Conservation (phyloP, 225 moss, liverwort and hornwort genomes). For the Anthoceros angustus region DNA sequence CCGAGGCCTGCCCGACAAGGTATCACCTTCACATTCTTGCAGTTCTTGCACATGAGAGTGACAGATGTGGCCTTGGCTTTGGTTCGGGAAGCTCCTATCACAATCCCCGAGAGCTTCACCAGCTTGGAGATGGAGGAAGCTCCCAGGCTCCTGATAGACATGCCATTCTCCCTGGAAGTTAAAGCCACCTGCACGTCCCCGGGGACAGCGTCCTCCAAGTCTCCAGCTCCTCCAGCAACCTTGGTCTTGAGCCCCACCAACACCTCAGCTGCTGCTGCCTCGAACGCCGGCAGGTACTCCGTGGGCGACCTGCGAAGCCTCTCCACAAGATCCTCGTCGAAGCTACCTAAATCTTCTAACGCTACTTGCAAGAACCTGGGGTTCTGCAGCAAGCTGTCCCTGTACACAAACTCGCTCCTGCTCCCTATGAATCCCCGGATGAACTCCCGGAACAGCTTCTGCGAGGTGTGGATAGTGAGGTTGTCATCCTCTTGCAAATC, state of each 20-base stretch:
- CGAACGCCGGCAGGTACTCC: conserved; percentile 77
- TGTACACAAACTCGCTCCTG: conserved; percentile 37
- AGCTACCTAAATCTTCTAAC: conserved; percentile 70
- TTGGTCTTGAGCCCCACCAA: conserved; percentile 70
- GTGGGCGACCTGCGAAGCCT: conserved; percentile 51
- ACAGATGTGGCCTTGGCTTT: conserved; percentile 91
- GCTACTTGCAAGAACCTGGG: conserved; percentile 43
- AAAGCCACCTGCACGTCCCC: conserved; percentile 79
- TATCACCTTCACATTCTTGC: conserved; percentile 69
- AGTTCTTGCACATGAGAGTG: conserved; percentile 79
- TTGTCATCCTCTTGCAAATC: conserved; percentile 32
- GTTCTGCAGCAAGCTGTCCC: conserved; percentile 62
- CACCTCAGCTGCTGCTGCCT: conserved; percentile 71
- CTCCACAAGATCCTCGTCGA: conserved; percentile 60
- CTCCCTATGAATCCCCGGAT: conserved; percentile 65
- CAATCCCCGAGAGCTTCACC: conserved; percentile 76
- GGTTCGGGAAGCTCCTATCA: conserved; percentile 84
- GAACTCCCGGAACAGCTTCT: conserved; percentile 81
- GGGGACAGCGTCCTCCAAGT: conserved; percentile 60
- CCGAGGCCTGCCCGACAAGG: conserved; percentile 91
- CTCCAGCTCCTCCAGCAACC: conserved; percentile 65
- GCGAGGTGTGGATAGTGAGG: conserved; percentile 48
- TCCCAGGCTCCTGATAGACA: conserved; percentile 60
- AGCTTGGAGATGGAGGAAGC: conserved; percentile 65
- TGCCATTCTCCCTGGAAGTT: conserved; percentile 62